A percentile compares a stretch with the other conserved stretches of the same genome.
These are phyloP conservation scores for Mycena metata DNA, from an alignment of 768 basidiomycete genomes.

Conservation along the genomic window DNA sequence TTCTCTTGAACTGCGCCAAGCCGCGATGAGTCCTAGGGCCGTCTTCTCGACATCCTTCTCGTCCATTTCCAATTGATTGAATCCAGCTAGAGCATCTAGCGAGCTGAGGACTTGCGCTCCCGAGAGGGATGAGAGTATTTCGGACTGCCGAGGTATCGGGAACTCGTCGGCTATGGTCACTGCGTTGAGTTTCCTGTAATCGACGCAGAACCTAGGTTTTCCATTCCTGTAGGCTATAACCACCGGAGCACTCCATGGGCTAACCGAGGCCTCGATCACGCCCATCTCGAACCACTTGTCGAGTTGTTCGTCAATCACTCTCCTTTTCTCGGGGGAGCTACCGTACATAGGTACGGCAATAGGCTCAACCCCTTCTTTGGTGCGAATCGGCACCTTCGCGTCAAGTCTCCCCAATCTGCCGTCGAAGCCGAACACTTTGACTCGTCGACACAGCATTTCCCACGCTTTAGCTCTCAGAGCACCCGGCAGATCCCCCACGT, in stretches of 20 bases:
- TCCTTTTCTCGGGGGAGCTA: not conserved
- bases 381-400: not conserved
- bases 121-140: not conserved
- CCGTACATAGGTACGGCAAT: not conserved
- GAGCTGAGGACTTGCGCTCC: not conserved
- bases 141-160: not conserved
- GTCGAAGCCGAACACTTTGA: not conserved
- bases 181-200: not conserved
- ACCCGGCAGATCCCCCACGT: not conserved
- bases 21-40: not conserved
- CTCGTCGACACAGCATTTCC: not conserved
- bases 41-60: not conserved
- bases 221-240: not conserved
- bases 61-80: not conserved
- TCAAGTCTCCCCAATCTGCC: not conserved
- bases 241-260: not conserved
- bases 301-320: not conserved
- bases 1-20: not conserved
- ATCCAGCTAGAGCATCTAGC: not conserved
- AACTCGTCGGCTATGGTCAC: not conserved
- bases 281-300: not conserved
- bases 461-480: not conserved
- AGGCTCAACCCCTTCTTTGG: not conserved
- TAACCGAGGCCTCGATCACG: not conserved
- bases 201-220: not conserved